Evolutionary conservation across 176 grass and related monocot species (phyloP).

Genomic region (Avena insularis): DNA sequence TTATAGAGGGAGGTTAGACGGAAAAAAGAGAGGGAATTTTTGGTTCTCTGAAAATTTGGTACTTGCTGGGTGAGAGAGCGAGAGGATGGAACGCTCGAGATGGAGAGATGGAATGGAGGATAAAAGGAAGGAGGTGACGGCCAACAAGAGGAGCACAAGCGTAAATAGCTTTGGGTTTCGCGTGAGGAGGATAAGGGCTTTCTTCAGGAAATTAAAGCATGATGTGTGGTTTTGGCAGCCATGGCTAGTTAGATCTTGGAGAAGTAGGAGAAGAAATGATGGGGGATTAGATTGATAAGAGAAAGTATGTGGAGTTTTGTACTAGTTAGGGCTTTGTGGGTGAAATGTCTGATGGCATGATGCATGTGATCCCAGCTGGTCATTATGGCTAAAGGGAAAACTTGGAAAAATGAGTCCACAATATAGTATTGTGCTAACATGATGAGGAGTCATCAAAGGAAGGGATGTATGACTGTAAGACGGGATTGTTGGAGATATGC

Average conservation of each 20-base stretch:
- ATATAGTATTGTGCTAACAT: background rate
- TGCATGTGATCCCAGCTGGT: too few species aligned
- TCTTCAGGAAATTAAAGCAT: constrained; percentile 21
- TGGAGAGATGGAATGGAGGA: too few species aligned
- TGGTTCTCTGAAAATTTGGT: too few species aligned
- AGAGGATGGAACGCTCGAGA: too few species aligned
- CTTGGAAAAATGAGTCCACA: background rate
- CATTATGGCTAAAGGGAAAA: background rate
- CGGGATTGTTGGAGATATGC: too few species aligned
- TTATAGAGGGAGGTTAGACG: too few species aligned
- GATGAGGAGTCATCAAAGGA: too few species aligned
- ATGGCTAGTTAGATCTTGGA: constrained; percentile 6
- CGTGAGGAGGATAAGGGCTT: constrained; percentile 28
- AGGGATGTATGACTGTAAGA: too few species aligned
- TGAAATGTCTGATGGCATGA: background rate
- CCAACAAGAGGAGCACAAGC: background rate
- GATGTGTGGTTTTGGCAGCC: constrained; percentile 3
- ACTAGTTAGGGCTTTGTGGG: background rate
- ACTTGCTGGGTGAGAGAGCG: too few species aligned
- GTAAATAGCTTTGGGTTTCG: constrained; percentile 34
- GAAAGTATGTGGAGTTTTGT: background rate
- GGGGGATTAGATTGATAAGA: background rate
- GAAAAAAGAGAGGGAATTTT: too few species aligned
- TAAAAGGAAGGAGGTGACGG: background rate
- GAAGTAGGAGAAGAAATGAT: background rate